Base-by-base conservation (phyloP, 441 rosid species). In the Hura crepitans region DNA sequence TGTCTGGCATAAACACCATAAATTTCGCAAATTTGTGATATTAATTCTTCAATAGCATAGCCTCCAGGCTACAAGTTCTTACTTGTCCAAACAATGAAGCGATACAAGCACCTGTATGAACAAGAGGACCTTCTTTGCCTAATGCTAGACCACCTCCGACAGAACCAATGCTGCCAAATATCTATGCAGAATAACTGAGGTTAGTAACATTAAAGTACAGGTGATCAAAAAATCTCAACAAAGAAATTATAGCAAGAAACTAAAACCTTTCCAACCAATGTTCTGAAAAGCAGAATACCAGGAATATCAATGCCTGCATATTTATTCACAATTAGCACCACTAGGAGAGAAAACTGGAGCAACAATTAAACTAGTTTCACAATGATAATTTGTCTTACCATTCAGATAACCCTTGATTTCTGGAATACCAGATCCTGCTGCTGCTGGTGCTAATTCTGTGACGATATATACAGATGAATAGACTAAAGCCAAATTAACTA, bases 41-140 rank as follows among this genome's bases (percentile, higher is more conserved):
- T 17, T 49, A 56, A 31, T 69, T 43, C 27, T 7, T 14, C 13
- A 75, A 69, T 58, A 66, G 20, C 47, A 23, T 55, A 49, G 69
- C 28, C 47, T 59, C 60, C 65, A 60, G 28, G 28, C 4, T 17
- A 51, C 13, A 39, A 68, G 37, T 39, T 27, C 91, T 85, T 74
- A 95, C 97, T 78, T 95, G 99, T 76, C 98, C 99, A 77, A 92
- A 89, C 87, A 95, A 84, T 25, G 97, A 95, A 58, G 97, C 97
- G 77, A 95, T 95, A 81, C 97, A 95, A 72, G 99, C 99, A 77
- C 99, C 99, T 13, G 85, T 95, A 73, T 95, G 97, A 77, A 92
- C 98, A 66, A 95, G 96, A 68, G 99, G 99, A n/a, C 97, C 98
- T 79, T 90, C 99, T 84, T 92, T 95, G 69, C 99, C 99, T 74